Evolutionary conservation across 169 alveolate species (phyloP), one percentile per base, ranked within the genome.

Genomic region (Eimeria falciformis): DNA sequence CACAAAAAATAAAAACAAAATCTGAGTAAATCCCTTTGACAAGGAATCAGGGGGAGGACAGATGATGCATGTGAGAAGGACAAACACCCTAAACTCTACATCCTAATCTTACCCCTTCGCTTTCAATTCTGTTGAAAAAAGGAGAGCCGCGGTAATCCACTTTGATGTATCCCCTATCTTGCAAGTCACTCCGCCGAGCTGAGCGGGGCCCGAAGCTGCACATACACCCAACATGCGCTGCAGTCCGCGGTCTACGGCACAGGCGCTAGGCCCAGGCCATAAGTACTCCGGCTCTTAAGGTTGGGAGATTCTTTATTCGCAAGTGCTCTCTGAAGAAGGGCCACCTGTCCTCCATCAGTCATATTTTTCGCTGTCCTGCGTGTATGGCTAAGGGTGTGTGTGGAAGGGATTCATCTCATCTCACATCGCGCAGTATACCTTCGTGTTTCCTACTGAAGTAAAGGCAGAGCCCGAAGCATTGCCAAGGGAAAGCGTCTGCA

Each of bases 401-500:
- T 5, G 66, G 29, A 18, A 5, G 9, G 43, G 55, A 25, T 3
- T 11, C n/a, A n/a, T n/a, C n/a, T n/a, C n/a, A n/a, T n/a, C 93
- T 37, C 21, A 88, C 93, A 88, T 71, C 25, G 93, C 82, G 79
- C 88, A 88, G 88, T 53, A 47, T n/a, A 73, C 65, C 27, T 88
- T 88, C 43, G 93, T 88, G 33, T 88, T 88, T n/a, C 93, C 93
- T 5, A 88, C 43, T 3, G 87, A 73, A 56, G 73, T 78, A n/a
- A 73, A 88, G 25, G 93, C 93, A 0, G 93, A 71, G 62, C 93
- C 93, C 3, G 88, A 45, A 18, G 93, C 93, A 1, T 40, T 56
- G 23, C 87, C 65, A 33, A 73, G 66, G 46, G 93, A 53, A n/a
- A 37, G 65, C 33, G 93, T 75, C 43, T 88, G 87, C 45, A 88